Evolutionary conservation across 2,329 filamentous ascomycete species (phyloP), one percentile per base, ranked within the genome.

Genomic region (Emmonsiellopsis sp.): DNA sequence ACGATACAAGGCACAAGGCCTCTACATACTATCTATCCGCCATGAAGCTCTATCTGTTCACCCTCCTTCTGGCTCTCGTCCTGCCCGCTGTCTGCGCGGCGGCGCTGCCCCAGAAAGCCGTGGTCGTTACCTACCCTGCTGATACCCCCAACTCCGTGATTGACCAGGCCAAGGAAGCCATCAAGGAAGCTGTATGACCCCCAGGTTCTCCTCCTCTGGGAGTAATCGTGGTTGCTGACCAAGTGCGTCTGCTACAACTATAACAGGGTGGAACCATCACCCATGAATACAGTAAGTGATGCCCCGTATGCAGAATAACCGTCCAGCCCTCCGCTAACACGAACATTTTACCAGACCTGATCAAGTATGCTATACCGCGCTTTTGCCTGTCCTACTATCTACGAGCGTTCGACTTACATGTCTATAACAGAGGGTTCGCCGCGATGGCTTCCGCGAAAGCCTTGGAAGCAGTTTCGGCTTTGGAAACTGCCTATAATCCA

Each of bases 81-180:
- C 20, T 82, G 57, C 76, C 78, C 32, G 67, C 82, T 56, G 83
- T 81, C 57, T 78, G 87, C 62, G 85, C 85, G 54, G 74, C 85
- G 55, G 74, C 59, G 20, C 63, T 71, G 49, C 70, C 74, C 1
- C 79, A 84, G 65, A 88, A 89, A 70, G 81, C 82, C 37, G 82
- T 94, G 58, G 84, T 96, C 62, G 78, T 96, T 63, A 88, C 80
- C 64, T 95, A 89, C 66, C 82, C 86, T 26, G 75, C 83, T 50
- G 77, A 81, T 47, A 86, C 83, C 62, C 85, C 89, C 16, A 74
- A 85, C 58, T 77, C 76, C 37, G 74, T 94, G 37, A 69, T 95
- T 34, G 73, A 83, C 20, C 70, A 86, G 53, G 89, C 88, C 44
- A 93, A 86, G 75, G 71, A 85, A 42, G 80, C 81, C 2, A 84